Percentiles rank a stretch among this genome's conserved stretches.
Evolutionary conservation across 768 basidiomycete species (phyloP).

Genomic region (Boletellus ananiceps): DNA sequence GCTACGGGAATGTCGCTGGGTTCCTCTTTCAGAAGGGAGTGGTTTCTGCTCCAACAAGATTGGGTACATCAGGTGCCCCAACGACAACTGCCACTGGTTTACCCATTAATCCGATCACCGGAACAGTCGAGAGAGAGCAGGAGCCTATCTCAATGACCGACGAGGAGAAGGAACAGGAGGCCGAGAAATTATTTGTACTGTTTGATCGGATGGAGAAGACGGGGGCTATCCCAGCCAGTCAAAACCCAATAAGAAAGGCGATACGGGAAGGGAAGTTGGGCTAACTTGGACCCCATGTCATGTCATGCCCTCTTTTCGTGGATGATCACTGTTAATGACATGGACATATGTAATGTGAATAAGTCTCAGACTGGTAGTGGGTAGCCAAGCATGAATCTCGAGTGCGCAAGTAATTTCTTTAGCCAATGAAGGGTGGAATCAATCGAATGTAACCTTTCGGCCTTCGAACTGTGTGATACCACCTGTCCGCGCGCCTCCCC

Average conservation of each 20-base stretch:
- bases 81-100: slow-evolving; percentile 35
- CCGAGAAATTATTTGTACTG: slow-evolving; percentile 85
- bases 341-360: no score
- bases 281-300: not conserved
- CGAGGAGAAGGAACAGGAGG: slow-evolving; percentile 92
- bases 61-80: slow-evolving; percentile 32
- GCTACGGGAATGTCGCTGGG: slow-evolving; percentile 95
- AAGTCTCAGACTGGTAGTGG: no score
- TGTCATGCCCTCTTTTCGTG: not conserved
- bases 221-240: slow-evolving; percentile 59
- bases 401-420: not conserved
- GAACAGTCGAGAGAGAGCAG: slow-evolving; percentile 46
- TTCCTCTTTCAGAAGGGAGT: slow-evolving; percentile 92
- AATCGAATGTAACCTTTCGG: slow-evolving; percentile 46
- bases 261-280: slow-evolving; percentile 35
- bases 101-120: slow-evolving; percentile 82
- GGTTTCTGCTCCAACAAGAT: slow-evolving; percentile 48
- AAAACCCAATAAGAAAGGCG: slow-evolving; percentile 72
- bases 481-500: slow-evolving; percentile 48
- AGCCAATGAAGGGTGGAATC: not conserved
- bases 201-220: slow-evolving; percentile 85
- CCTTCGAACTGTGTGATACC: slow-evolving; percentile 50
- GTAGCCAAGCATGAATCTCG: no score
- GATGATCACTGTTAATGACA: no score
- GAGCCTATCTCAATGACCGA: slow-evolving; percentile 71